Evolutionary conservation across 768 basidiomycete genomes (phyloP).

Genomic region (Auricularia heimuer): DNA sequence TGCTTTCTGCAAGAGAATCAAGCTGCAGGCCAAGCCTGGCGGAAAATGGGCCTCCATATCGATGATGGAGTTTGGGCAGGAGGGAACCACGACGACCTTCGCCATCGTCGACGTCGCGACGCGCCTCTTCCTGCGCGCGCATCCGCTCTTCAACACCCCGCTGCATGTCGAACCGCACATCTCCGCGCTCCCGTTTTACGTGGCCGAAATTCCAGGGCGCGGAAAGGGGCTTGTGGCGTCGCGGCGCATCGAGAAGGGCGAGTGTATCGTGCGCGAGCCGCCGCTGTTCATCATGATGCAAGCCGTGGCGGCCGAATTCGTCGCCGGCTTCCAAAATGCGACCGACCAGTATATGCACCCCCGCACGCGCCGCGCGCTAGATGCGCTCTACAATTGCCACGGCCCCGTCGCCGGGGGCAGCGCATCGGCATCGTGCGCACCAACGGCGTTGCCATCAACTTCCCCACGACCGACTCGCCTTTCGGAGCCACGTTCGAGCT

Average conservation of each 20-base stretch:
- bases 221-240: constrained; percentile 21
- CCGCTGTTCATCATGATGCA: constrained; percentile 18
- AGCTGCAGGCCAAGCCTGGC: background rate
- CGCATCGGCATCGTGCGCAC: background rate
- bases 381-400: background rate
- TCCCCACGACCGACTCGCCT: background rate
- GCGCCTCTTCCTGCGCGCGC: background rate
- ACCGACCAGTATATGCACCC: background rate
- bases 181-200: constrained; percentile 8
- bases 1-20: background rate
- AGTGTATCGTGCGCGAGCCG: constrained; percentile 17
- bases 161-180: background rate
- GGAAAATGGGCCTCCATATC: background rate
- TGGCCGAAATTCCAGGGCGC: constrained; percentile 28
- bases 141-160: background rate
- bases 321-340: background rate
- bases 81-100: background rate
- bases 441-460: background rate
- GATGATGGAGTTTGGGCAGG: background rate
- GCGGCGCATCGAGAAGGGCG: constrained; percentile 16
- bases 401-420: background rate
- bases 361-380: background rate
- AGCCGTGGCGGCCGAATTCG: background rate
- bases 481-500: background rate
- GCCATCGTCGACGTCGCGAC: background rate